A percentile compares a stretch with the other conserved stretches of the same genome.
These are phyloP conservation scores for Cordyceps fumosorosea DNA, from an alignment of 2,329 filamentous ascomycete species.

Conservation along the genomic window DNA sequence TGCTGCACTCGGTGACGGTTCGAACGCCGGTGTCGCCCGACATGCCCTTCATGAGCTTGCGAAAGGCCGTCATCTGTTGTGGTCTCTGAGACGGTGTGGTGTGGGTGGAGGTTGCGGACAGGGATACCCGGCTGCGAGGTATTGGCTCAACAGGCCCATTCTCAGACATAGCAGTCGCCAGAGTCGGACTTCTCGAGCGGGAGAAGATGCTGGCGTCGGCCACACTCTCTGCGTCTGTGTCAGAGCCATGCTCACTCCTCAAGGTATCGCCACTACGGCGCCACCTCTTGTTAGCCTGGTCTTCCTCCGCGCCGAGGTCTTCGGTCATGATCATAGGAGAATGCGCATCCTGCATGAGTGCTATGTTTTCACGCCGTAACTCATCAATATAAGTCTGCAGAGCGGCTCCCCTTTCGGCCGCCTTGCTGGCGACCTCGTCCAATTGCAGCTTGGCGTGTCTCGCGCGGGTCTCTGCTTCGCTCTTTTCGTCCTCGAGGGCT, in stretches of 20 bases:
- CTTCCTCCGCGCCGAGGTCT: slow-evolving; percentile 48
- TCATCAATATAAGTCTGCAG: slow-evolving; percentile 46
- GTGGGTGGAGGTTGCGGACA: slow-evolving; percentile 39
- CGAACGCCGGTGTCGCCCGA: slow-evolving; percentile 27
- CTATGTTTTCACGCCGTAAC: slow-evolving; percentile 44
- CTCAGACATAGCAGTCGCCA: slow-evolving; percentile 33
- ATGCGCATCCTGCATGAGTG: slow-evolving; percentile 33
- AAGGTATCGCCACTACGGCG: slow-evolving; percentile 37
- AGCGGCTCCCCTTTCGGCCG: slow-evolving; percentile 45
- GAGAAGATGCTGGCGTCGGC: slow-evolving; percentile 55
- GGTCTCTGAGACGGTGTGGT: slow-evolving; percentile 21
- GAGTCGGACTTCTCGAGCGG: slow-evolving; percentile 50
- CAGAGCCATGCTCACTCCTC: slow-evolving; percentile 36
- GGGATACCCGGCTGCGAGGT: neutral
- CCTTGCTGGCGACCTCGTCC: slow-evolving; percentile 49
- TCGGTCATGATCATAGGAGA: slow-evolving; percentile 37
- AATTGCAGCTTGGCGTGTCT: slow-evolving; percentile 52
- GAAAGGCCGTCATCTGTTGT: slow-evolving; percentile 30
- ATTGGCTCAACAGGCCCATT: slow-evolving; percentile 17
- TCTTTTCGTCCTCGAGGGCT: slow-evolving; percentile 47
- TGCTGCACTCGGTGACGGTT: slow-evolving; percentile 36
- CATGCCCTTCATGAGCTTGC: slow-evolving; percentile 37
- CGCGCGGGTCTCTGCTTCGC: slow-evolving; percentile 47
- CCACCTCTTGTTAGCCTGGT: slow-evolving; percentile 36
- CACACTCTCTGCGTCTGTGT: slow-evolving; percentile 46